A percentile compares a stretch with the other conserved stretches of the same genome.
Conservation (phyloP, 176 grass and related monocot genomes). For the Pontederia paniculata region DNA sequence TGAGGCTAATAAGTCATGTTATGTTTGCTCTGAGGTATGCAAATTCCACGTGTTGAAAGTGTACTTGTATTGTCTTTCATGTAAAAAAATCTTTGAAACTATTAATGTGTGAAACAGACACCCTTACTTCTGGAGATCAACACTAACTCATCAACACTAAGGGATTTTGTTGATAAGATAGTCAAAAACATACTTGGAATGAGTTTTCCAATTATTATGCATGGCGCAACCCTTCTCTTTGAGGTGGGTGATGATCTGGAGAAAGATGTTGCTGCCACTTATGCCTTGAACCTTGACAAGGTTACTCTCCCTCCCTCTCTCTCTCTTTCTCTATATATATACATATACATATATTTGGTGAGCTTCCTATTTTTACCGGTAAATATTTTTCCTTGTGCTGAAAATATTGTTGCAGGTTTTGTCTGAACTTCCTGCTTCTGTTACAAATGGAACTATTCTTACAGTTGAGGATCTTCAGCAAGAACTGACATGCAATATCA, state of each 20-base stretch:
- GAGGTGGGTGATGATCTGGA: conserved; percentile 93
- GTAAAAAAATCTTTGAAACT: neutral
- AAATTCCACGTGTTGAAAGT: neutral
- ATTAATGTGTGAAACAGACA: conserved; percentile 33
- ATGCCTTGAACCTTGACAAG: conserved; percentile 86
- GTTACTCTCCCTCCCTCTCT: conserved; percentile 24
- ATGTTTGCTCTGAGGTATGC: conserved; percentile 97
- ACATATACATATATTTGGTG: neutral
- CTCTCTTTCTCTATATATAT: neutral
- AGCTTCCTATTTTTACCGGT: conserved; percentile 6
- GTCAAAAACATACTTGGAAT: conserved; percentile 90
- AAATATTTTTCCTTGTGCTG: neutral
- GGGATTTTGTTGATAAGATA: conserved; percentile 79
- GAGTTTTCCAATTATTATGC: conserved; percentile 83
- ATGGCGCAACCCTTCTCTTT: conserved; percentile 58
- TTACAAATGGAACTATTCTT: conserved; percentile 66
- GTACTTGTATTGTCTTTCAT: neutral
- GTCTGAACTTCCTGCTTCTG: conserved; percentile 70
- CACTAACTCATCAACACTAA: conserved; percentile 61
- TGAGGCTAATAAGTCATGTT: conserved; percentile 87
- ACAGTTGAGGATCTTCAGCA: conserved; percentile 91
- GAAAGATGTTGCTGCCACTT: conserved; percentile 48
- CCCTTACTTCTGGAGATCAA: conserved; percentile 79
- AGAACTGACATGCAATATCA: conserved; percentile 79
- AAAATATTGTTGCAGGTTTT: conserved; percentile 40